Evolutionary conservation across 768 basidiomycete genomes (phyloP).

Genomic region (Macrolepiota albuminosa): DNA sequence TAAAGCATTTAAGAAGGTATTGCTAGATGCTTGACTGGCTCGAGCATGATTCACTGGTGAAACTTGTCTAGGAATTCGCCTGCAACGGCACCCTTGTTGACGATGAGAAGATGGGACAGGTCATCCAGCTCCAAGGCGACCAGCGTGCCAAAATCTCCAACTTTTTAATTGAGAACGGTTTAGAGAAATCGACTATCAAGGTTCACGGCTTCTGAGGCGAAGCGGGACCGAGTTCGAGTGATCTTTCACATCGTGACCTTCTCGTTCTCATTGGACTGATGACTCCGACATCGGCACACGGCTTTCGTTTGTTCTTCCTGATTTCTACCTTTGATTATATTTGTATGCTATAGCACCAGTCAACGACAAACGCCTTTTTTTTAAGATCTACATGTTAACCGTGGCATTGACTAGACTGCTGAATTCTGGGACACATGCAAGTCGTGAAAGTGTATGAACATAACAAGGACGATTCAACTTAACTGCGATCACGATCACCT

Average conservation of each 20-base stretch:
- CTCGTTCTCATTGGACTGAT: background rate
- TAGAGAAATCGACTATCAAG: constrained; percentile 76
- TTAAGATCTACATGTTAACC: constrained; percentile 1
- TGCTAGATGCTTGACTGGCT: background rate
- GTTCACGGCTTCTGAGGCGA: constrained; percentile 75
- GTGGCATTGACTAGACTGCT: constrained; percentile 1
- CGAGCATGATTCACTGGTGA: background rate
- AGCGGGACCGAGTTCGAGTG: constrained; percentile 1
- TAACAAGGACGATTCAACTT: constrained; percentile 14
- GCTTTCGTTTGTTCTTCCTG: constrained; percentile 10
- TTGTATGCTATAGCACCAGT: constrained; percentile 24
- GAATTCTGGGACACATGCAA: constrained; percentile 8
- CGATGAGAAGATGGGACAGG: constrained; percentile 92
- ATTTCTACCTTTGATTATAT: constrained; percentile 20
- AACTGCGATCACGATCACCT: constrained; percentile 9
- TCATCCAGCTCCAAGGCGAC: constrained; percentile 98
- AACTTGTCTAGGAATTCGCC: constrained; percentile 75
- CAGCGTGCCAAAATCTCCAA: constrained; percentile 87
- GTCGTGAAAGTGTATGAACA: constrained; percentile 11
- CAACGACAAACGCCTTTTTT: constrained; percentile 9
- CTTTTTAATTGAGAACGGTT: constrained; percentile 82
- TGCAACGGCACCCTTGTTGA: constrained; percentile 98
- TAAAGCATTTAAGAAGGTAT: constrained; percentile 98
- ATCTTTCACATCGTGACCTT: constrained; percentile 7
- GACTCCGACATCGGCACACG: background rate